A percentile compares a stretch with the other conserved stretches of the same genome.
phyloP scores from a whole-genome alignment of 257 asterid species.

The Petunia axillaris region DNA sequence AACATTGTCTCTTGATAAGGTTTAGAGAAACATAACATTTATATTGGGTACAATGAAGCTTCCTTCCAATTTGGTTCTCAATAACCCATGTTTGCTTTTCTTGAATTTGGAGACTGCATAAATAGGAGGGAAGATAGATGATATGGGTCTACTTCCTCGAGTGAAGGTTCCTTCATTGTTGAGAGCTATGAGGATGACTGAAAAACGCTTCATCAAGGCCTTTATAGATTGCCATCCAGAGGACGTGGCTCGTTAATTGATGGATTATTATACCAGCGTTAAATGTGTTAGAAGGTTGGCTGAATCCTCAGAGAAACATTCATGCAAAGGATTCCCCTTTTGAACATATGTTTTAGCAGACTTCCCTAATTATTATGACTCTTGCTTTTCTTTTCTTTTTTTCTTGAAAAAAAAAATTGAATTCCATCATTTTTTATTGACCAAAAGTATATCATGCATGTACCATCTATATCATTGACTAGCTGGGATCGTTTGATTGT shows the following conservation, averaged over 20 bases:
- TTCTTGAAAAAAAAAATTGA: too few species aligned
- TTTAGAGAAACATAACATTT: slow-evolving; percentile 80
- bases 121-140: slow-evolving; percentile 68
- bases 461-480: too few species aligned
- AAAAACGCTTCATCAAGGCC: slow-evolving; percentile 58
- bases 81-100: slow-evolving; percentile 51
- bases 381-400: too few species aligned
- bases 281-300: slow-evolving; percentile 67
- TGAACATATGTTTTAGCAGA: slow-evolving; percentile 31
- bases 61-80: slow-evolving; percentile 44
- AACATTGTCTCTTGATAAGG: slow-evolving; percentile 68
- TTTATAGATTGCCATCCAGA: slow-evolving; percentile 57
- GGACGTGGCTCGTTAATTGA: slow-evolving; percentile 53
- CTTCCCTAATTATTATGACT: too few species aligned
- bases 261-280: slow-evolving; percentile 42
- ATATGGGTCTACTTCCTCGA: slow-evolving; percentile 64
- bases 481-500: too few species aligned
- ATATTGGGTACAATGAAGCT: slow-evolving; percentile 64
- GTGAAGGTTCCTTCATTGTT: slow-evolving; percentile 57
- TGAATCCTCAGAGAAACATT: slow-evolving; percentile 60
- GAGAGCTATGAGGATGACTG: slow-evolving; percentile 72
- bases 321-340: slow-evolving; percentile 59
- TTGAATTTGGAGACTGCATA: slow-evolving; percentile 56
- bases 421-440: too few species aligned
- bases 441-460: too few species aligned